phyloP scores from a whole-genome alignment of 2,329 filamentous ascomycete species.

The Claviceps africana region DNA sequence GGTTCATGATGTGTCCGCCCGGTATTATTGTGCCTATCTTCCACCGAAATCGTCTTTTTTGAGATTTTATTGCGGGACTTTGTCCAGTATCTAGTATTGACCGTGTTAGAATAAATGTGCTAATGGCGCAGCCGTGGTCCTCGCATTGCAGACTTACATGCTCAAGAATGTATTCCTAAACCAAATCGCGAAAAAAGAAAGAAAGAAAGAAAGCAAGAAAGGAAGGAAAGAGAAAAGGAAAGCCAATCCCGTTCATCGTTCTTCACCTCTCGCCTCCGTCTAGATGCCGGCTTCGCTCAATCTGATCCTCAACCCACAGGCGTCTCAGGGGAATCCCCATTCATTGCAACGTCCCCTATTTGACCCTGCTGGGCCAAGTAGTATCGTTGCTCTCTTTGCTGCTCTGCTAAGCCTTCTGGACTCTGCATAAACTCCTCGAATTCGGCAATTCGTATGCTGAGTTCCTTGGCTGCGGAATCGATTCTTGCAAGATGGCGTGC shows the following conservation, averaged over 20 bases:
- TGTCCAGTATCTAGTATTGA: not conserved
- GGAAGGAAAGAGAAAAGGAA: no score
- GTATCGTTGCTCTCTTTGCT: constrained; percentile 11
- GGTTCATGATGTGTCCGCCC: not conserved
- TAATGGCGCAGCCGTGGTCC: not conserved
- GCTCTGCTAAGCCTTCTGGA: constrained; percentile 14
- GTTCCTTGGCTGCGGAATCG: constrained; percentile 38
- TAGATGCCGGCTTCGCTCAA: not conserved
- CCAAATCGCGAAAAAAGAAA: not conserved
- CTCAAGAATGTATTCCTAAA: not conserved
- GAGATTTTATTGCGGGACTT: not conserved
- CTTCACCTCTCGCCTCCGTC: no score
- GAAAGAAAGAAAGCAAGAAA: no score
- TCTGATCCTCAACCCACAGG: not conserved
- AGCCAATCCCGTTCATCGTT: no score
- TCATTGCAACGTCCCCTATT: constrained; percentile 5
- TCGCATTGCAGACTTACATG: not conserved
- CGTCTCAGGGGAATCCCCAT: constrained; percentile 4
- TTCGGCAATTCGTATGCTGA: constrained; percentile 37
- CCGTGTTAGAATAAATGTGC: not conserved
- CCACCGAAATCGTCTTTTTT: not conserved
- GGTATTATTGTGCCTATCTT: not conserved
- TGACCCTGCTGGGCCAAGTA: constrained; percentile 11
- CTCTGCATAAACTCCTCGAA: constrained; percentile 30
- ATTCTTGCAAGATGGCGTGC: constrained; percentile 36